Percentiles rank a stretch among this genome's conserved stretches.
phyloP scores from a whole-genome alignment of 495 filamentous ascomycete species.

The Saxispiralis lemnorum region DNA sequence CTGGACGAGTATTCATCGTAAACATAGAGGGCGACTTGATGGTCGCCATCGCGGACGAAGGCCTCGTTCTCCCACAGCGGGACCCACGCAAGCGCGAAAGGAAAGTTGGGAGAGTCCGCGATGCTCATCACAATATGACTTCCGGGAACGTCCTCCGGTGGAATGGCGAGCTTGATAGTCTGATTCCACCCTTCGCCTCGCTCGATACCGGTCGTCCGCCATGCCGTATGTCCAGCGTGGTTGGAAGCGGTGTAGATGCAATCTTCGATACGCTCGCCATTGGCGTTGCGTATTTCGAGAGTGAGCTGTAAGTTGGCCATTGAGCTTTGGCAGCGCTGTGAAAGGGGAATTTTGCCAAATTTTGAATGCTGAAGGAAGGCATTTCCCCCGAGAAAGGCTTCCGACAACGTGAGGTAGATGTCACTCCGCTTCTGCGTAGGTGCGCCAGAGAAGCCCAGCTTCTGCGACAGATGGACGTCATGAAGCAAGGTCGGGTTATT shows the following conservation, averaged over 20 bases:
- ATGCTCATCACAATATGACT: slow-evolving; percentile 82
- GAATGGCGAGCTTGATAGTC: slow-evolving; percentile 66
- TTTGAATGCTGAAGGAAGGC: slow-evolving; percentile 65
- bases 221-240: slow-evolving; percentile 52
- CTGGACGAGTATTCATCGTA: slow-evolving; percentile 53
- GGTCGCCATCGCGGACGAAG: slow-evolving; percentile 73
- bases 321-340: slow-evolving; percentile 30
- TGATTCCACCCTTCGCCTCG: slow-evolving; percentile 70
- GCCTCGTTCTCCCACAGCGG: slow-evolving; percentile 86
- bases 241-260: slow-evolving; percentile 82
- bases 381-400: slow-evolving; percentile 55
- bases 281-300: slow-evolving; percentile 61
- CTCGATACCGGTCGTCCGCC: slow-evolving; percentile 68
- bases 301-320: slow-evolving; percentile 72
- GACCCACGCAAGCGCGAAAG: slow-evolving; percentile 82
- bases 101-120: slow-evolving; percentile 63
- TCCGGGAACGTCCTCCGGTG: slow-evolving; percentile 59
- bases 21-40: slow-evolving; percentile 66
- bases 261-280: slow-evolving; percentile 64
- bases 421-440: slow-evolving; percentile 76
- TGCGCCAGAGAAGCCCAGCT: slow-evolving; percentile 89
- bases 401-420: slow-evolving; percentile 75
- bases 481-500: slow-evolving; percentile 79
- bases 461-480: slow-evolving; percentile 56
- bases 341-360: slow-evolving; percentile 53